Base-by-base conservation (phyloP, 2,329 filamentous ascomycete genomes). In the Claviceps pazoutovae region DNA sequence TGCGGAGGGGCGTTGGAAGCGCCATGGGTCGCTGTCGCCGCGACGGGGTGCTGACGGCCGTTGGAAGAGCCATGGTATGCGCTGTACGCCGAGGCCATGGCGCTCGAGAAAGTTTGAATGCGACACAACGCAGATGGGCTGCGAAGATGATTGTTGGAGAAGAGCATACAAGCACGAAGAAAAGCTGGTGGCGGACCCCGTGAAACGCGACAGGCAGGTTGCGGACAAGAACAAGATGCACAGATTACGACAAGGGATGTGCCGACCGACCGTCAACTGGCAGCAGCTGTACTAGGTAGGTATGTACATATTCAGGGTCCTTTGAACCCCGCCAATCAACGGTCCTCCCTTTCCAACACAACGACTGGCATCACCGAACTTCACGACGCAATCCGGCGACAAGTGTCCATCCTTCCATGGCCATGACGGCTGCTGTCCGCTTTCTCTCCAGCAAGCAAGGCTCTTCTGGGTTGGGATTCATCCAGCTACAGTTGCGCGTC, bases 401-500 rank as follows among this genome's bases (percentile, higher is more conserved):
- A 6, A 43, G 13, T 34, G 23, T 42, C 16, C 4, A 9, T 1
- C 1, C 3, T 16, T 11, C 13, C 23, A n/a, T 14, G n/a, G 45
- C 45, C n/a, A 46, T 46, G 51, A 53, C 59, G 50, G 53, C 64
- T 48, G 62, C 71, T 46, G 68, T 76, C 48, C 68, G 70, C 46
- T 77, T 74, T 57, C 68, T 78, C 46, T 67, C 71, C 3, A 69
- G 70, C 3, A 65, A 72, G 48, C 73, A 71, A 49, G 78, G 74
- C 53, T 69, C 72, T 0, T 60, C 67, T 30, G 54, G 66, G 6
- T 4, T 19, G 4, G 70, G 67, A 23, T 71, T 66, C 2, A 63
- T 88, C 17, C 76, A 82, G 51, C 67, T 88, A 36, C 72, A 76
- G 26, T 86, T 84, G 62, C 79, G 77, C 57, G 77, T 88, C 52